A percentile compares a stretch with the other conserved stretches of the same genome.
Conservation (phyloP, 169 alveolate species). For the Hepatocystis sp. region DNA sequence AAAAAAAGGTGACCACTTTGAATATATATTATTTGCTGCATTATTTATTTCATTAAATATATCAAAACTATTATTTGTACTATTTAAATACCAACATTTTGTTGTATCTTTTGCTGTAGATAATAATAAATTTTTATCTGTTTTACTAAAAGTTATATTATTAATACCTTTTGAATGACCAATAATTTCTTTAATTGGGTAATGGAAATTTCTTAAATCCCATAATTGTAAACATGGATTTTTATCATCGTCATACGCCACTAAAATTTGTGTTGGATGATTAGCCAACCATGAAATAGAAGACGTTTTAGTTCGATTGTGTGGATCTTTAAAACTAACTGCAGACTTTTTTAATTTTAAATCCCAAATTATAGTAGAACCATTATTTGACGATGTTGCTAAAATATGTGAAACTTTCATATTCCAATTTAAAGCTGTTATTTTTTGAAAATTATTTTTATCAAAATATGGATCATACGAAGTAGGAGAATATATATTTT, state of each 20-base stretch:
- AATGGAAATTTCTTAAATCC: conserved; percentile 89
- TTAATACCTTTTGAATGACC: conserved; percentile 89
- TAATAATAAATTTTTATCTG: conserved; percentile 85
- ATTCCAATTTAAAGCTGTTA: conserved; percentile 85
- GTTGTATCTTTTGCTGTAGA: conserved; percentile 88
- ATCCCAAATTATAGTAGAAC: conserved; percentile 89
- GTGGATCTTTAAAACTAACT: conserved; percentile 88
- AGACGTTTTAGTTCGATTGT: conserved; percentile 86
- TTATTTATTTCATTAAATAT: conserved; percentile 56
- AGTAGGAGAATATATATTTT: conserved; percentile 66
- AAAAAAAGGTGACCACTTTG: conserved; percentile 81
- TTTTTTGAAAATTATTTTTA: conserved; percentile 79
- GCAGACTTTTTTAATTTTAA: conserved; percentile 88
- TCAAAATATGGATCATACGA: conserved; percentile 75
- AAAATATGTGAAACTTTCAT: conserved; percentile 86
- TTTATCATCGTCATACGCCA: conserved; percentile 89
- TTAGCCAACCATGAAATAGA: conserved; percentile 89
- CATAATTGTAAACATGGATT: conserved; percentile 89
- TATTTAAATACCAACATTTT: conserved; percentile 85
- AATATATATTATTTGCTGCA: conserved; percentile 52
- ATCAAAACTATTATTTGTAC: conserved; percentile 73
- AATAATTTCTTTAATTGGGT: conserved; percentile 87
- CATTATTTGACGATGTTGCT: conserved; percentile 88
- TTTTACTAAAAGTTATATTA: conserved; percentile 82
- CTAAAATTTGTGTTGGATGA: conserved; percentile 88